A percentile compares a stretch with the other conserved stretches of the same genome.
Conservation (phyloP, 306 rosid genomes). For the Sindora glabra region DNA sequence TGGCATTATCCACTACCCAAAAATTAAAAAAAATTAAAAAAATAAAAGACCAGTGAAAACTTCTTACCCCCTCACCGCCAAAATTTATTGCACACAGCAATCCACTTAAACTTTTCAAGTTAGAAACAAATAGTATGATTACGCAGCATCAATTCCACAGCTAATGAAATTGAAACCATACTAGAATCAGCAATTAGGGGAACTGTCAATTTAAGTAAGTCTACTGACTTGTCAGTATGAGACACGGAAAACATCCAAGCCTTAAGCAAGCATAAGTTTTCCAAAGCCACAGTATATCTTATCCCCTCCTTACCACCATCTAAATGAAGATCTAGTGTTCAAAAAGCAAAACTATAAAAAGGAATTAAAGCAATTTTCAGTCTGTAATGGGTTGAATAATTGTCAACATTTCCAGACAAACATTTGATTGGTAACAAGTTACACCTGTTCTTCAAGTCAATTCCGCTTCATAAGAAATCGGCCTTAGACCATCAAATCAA, state of each 20-base stretch:
- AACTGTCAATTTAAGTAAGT: not conserved
- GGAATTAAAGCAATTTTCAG: not conserved
- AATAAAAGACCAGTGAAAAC: too few species aligned
- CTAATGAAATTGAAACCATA: not conserved
- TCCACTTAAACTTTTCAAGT: conserved; percentile 10
- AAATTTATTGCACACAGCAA: too few species aligned
- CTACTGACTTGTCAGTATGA: not conserved
- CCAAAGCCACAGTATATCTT: not conserved
- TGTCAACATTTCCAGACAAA: not conserved
- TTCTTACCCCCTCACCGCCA: too few species aligned
- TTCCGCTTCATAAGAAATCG: not conserved
- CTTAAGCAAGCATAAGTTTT: not conserved
- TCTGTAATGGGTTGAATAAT: not conserved
- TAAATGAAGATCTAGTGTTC: not conserved
- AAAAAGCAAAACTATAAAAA: not conserved
- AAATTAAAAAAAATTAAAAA: too few species aligned
- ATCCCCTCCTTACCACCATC: not conserved
- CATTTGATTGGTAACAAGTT: not conserved
- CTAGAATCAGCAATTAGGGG: not conserved
- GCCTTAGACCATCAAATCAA: too few species aligned
- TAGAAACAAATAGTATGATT: not conserved
- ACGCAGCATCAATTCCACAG: not conserved
- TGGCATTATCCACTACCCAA: too few species aligned
- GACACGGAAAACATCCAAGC: not conserved
- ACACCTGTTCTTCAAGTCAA: conserved; percentile 5